phyloP scores from a whole-genome alignment of 352 stramenopile genomes.

The Phytophthora capsici region DNA sequence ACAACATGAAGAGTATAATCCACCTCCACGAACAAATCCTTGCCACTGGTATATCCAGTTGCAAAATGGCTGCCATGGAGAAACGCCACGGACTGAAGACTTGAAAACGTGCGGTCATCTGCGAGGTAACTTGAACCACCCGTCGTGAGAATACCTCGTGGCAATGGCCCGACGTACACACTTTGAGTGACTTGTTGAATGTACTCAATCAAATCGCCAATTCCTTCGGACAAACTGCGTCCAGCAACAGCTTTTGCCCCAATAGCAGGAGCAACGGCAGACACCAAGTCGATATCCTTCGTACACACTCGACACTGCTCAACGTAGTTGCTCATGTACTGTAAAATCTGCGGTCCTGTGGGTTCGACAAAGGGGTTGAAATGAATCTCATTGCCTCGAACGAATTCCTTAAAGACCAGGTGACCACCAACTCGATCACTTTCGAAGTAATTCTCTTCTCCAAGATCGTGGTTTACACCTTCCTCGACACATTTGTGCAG shows the following conservation, averaged over 20 bases:
- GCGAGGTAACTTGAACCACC: background rate
- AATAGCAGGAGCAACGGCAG: background rate
- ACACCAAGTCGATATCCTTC: background rate
- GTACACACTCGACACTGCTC: background rate
- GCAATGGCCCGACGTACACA: background rate
- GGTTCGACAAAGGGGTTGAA: background rate
- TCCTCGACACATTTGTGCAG: background rate
- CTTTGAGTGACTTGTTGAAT: background rate
- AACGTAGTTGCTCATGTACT: background rate
- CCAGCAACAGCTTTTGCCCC: background rate
- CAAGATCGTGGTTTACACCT: background rate
- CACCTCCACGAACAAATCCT: background rate
- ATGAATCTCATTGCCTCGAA: background rate
- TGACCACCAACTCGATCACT: background rate
- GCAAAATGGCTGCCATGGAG: background rate
- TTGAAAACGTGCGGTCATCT: background rate
- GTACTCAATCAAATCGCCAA: background rate
- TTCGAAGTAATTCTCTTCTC: background rate
- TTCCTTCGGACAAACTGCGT: background rate
- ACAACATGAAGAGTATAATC: background rate
- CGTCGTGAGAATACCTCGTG: background rate
- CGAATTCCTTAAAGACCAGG: background rate
- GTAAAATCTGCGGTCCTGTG: background rate
- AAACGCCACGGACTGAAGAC: background rate
- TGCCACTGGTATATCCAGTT: background rate